Evolutionary conservation across 306 rosid genomes (phyloP), one percentile per base, ranked within the genome.

Genomic region (Calophaca sinica): DNA sequence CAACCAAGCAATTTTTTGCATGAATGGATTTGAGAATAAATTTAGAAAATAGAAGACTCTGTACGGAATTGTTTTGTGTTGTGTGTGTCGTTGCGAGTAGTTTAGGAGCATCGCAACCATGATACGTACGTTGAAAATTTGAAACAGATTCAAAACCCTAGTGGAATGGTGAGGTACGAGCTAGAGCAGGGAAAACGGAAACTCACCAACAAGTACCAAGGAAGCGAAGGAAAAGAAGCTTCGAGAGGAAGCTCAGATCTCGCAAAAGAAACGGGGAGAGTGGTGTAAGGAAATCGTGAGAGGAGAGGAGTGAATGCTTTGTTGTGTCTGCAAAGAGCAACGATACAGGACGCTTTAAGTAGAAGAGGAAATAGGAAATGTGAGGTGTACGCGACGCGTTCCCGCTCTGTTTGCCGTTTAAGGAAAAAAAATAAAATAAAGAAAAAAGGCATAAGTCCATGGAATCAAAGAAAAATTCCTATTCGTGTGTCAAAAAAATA

Each of bases 361-460:
- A 79, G 87, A 80, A 83, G 73, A 6, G 12, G 28, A 29, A 66
- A 77, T 31, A 50, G 65, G 41, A 55, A 15, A 42, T 7, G 54
- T 72, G 54, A 68, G 79, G 76, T 69, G 83, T 70, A 70, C 86
- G 87, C 78, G 38, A 72, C 91, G 91, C 86, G 87, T 80, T 71
- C 82, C 82, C 82, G 78, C 82, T 79, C 58, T 70, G 33, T 46
- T 36, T 70, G 55, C 50, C 14, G 45, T 73, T 73, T 60, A 53
- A 13, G 32, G 20, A 0, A 9, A 35, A 20, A 20, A 20, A 20
- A 20, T 1, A 20, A 15, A 52, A 2, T 15, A 11, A 10, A 4
- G 4, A 32, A 58, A 52, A 20, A 20, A 2, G 11, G 64, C 41
- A 58, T 58, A 11, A 9, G 5, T 32, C 42, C 26, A 11, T 2